phyloP scores from a whole-genome alignment of 2,329 filamentous ascomycete species.

The Fusarium tuaranense region DNA sequence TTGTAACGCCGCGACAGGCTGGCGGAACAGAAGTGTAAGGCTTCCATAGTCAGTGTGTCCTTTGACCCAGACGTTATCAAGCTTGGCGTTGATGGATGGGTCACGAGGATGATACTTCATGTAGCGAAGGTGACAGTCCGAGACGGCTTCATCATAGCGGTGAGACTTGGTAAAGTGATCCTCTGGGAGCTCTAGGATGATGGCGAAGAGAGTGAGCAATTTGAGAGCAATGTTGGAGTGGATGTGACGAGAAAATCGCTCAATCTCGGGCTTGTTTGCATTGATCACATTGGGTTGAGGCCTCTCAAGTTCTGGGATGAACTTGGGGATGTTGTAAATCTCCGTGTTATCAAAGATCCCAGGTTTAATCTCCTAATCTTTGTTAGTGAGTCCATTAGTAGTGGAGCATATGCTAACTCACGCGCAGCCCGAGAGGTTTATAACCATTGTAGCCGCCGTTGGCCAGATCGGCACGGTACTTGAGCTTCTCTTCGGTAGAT shows the following conservation, averaged over 20 bases:
- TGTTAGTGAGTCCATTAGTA: background rate
- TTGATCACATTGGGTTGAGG: background rate
- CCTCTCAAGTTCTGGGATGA: background rate
- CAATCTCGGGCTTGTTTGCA: background rate
- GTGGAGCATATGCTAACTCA: background rate
- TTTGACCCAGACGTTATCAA: background rate
- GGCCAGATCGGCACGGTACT: background rate
- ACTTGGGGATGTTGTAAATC: background rate
- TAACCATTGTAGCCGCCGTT: background rate
- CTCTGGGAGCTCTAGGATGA: background rate
- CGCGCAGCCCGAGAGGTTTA: background rate
- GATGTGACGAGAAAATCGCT: background rate
- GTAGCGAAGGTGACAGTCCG: background rate
- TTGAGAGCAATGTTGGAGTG: background rate
- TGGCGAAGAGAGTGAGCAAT: background rate
- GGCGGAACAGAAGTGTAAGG: background rate
- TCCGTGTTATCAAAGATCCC: background rate
- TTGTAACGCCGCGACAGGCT: background rate
- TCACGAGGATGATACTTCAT: conserved; percentile 1
- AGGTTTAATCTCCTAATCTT: background rate
- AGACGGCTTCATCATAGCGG: background rate
- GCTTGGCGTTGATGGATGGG: background rate
- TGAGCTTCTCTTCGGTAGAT: background rate
- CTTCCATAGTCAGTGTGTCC: background rate
- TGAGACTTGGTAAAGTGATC: background rate